Base-by-base conservation (phyloP, 768 basidiomycete genomes). In the Saitozyma sp. region DNA sequence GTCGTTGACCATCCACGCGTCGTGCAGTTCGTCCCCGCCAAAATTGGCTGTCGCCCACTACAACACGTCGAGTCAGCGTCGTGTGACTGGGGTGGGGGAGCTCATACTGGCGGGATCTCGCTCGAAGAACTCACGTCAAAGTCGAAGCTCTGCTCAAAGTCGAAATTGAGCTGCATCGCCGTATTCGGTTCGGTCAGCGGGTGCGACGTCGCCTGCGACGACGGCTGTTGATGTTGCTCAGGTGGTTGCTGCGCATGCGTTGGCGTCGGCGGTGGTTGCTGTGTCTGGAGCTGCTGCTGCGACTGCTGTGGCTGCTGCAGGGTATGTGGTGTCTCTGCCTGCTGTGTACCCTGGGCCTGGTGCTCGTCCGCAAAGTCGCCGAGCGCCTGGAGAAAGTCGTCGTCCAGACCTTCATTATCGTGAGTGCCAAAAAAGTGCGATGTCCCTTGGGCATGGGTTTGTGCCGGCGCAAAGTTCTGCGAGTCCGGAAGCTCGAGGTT, bases 51-150 rank as follows among this genome's bases (percentile, higher is more conserved):
- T 50, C 7, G 41, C 58, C 58, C 58, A 59, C 58, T 59, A 19
- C 3, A 50, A 4, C 8, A 29, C 29, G 29, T 29, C 29, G 29
- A 29, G 29, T 29, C 29, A 29, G 29, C 29, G 29, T 29, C 29
- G 29, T 29, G 29, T 29, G 29, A 29, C 29, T 29, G 29, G 29
- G 5, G 5, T 29, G 29, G 2, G 6, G 50, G 17, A 59, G 58
- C 37, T 50, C 50, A 50, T 50, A 9, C 10, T 10, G 8, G 10
- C 49, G 9, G 49, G 29, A n/a, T 1, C 6, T 29, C 8, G 38
- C 39, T 20, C 29, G 19, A 6, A 58, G 9, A 39, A 29, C 58
- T 59, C 50, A 59, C 58, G 52, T 59, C 58, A 43, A 59, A 59
- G n/a, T 59, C 42, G n/a, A 59, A 20, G 13, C 16, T 41, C 17